Base-by-base conservation (phyloP, 2,329 filamentous ascomycete genomes). In the Shiraia bambusicola region DNA sequence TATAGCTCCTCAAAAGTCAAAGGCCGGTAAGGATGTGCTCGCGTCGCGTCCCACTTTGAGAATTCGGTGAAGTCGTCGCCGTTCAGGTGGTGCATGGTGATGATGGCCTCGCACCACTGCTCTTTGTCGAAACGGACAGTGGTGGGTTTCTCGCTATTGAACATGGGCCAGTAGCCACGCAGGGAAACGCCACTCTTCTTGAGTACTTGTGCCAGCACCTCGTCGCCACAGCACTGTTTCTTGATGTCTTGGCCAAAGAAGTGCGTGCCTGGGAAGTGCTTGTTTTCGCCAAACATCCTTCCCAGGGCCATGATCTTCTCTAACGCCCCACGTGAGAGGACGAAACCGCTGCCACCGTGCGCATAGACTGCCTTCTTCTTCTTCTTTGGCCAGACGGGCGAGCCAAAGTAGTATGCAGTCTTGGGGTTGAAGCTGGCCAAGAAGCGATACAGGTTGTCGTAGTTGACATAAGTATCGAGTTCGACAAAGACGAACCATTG, bases 241-340 rank as follows among this genome's bases (percentile, higher is more conserved):
- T 48, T 55, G 12, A 68, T 42, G 32, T 66, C 54, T 13, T 63
- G 54, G n/a, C 68, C 66, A 43, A 68, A 70, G 34, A 63, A 58
- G 32, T 65, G 58, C 2, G 61, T 67, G 8, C 63, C 63, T 14
- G 59, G 61, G 2, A 53, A 55, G 22, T 54, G 53, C 30, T 64
- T 54, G 41, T 66, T 63, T 31, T 64, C 56, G 7, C 56, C 58
- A 29, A 68, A 67, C 59, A 64, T 66, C 16, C 61, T 37, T 31
- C 72, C 61, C 0, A 70, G 67, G 1, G 67, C 60, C 42, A 66
- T 58, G 36, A 67, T 46, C 50, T 60, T 61, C 34, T 72, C 59
- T 72, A 84, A 76, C 3, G 79, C 73, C 1, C 72, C 74, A 25
- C 74, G 59, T 11, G 72, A 73, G 14, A 74, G 49, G 3, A 75